Evolutionary conservation across 176 grass and related monocot genomes (phyloP).

Genomic region (Thinopyrum elongatum): DNA sequence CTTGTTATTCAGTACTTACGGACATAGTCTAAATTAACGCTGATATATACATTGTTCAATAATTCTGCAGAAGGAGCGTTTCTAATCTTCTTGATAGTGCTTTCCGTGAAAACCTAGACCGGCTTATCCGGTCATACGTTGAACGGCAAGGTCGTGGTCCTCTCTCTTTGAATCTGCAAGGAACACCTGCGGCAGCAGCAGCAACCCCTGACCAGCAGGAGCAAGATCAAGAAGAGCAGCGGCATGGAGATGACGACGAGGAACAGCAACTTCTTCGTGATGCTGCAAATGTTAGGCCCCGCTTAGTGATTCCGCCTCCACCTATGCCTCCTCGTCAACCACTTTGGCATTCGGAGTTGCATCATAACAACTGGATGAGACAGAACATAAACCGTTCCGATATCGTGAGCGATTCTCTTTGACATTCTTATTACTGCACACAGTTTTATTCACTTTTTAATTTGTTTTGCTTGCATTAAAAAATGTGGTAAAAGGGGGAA

Average conservation of each 20-base stretch:
- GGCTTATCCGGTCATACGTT: constrained; percentile 79
- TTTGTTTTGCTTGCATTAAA: not conserved
- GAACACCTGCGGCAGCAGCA: constrained; percentile 26
- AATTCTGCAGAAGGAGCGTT: constrained; percentile 78
- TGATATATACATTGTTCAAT: constrained; percentile 10
- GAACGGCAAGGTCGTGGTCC: constrained; percentile 71
- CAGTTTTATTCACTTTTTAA: not conserved
- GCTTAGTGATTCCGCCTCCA: constrained; percentile 65
- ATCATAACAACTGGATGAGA: constrained; percentile 82
- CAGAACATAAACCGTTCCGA: constrained; percentile 83
- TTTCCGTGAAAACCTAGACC: constrained; percentile 93
- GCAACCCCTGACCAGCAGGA: constrained; percentile 31
- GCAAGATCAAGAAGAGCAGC: constrained; percentile 46
- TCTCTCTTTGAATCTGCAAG: constrained; percentile 65
- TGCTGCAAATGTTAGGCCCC: constrained; percentile 35
- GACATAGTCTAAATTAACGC: not conserved
- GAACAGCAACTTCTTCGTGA: constrained; percentile 50
- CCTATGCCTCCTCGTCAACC: constrained; percentile 75
- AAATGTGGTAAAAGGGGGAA: not conserved
- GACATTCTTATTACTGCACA: constrained; percentile 1
- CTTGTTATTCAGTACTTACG: not conserved
- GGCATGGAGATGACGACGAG: constrained; percentile 50
- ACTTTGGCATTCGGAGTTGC: constrained; percentile 71
- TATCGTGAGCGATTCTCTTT: constrained; percentile 61
- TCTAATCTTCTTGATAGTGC: constrained; percentile 93